Evolutionary conservation across 2,329 filamentous ascomycete species (phyloP).

Genomic region (Sordariomycetes sp.): DNA sequence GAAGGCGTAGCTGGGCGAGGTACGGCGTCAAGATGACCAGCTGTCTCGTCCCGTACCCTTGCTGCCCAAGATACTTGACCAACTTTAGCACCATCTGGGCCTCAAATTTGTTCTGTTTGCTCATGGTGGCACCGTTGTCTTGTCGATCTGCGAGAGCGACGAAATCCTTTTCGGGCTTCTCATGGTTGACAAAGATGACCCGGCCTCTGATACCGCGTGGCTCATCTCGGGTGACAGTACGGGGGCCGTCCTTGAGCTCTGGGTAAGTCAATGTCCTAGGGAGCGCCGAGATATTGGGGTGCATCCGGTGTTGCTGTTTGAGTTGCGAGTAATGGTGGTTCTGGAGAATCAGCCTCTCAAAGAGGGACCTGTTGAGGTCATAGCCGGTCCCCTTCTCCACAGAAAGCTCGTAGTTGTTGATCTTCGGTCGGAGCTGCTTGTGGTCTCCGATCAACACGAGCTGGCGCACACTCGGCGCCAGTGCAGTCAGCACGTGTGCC

Average conservation of each 20-base stretch:
- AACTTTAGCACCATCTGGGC: conserved; percentile 50
- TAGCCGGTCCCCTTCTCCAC: conserved; percentile 35
- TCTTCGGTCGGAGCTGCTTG: conserved; percentile 57
- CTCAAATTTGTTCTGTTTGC: conserved; percentile 46
- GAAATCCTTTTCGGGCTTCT: conserved; percentile 28
- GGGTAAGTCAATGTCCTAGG: conserved; percentile 48
- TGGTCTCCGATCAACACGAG: conserved; percentile 62
- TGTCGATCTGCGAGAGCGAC: conserved; percentile 18
- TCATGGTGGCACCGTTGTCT: conserved; percentile 33
- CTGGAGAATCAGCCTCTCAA: conserved; percentile 51
- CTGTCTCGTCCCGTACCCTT: conserved; percentile 53
- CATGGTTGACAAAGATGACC: conserved; percentile 56
- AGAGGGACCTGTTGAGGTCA: conserved; percentile 42
- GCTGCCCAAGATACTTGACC: conserved; percentile 55
- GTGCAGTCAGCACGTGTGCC: conserved; percentile 37
- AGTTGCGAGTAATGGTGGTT: conserved; percentile 40
- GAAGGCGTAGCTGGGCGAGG: conserved; percentile 49
- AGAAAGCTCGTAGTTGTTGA: conserved; percentile 44
- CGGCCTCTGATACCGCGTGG: conserved; percentile 44
- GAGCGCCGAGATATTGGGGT: conserved; percentile 50
- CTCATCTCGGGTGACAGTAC: conserved; percentile 28
- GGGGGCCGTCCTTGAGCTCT: conserved; percentile 38
- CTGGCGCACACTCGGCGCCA: conserved; percentile 43
- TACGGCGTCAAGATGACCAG: conserved; percentile 63
- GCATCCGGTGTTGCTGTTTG: conserved; percentile 52